phyloP scores from a whole-genome alignment of 768 basidiomycete species.

The Pleurotus eryngii region DNA sequence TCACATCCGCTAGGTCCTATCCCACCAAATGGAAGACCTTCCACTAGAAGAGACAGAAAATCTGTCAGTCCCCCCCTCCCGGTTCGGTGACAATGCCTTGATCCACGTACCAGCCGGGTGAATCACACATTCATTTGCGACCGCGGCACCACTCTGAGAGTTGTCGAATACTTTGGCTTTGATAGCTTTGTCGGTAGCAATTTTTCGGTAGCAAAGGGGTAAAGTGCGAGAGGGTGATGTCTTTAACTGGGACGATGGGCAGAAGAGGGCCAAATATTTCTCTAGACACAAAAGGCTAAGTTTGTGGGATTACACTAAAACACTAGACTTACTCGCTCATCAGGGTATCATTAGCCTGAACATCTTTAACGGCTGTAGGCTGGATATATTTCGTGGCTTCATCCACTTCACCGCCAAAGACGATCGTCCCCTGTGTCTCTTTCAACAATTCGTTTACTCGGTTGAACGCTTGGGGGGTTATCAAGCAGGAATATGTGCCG shows the following conservation, averaged over 20 bases:
- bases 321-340: slow-evolving; percentile 64
- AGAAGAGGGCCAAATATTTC: slow-evolving; percentile 86
- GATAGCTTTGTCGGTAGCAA: slow-evolving; percentile 54
- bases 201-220: slow-evolving; percentile 66
- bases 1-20: slow-evolving; percentile 69
- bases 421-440: slow-evolving; percentile 61
- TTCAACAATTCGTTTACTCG: slow-evolving; percentile 64
- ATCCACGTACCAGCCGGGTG: slow-evolving; percentile 48
- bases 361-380: slow-evolving; percentile 68
- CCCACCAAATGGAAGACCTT: slow-evolving; percentile 74
- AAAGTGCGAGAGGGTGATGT: slow-evolving; percentile 67
- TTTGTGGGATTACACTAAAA: neutral
- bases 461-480: slow-evolving; percentile 48
- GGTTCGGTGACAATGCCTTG: no score
- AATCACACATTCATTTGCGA: slow-evolving; percentile 68
- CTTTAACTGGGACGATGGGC: slow-evolving; percentile 66
- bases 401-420: slow-evolving; percentile 61
- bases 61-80: no score
- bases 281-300: slow-evolving; percentile 28
- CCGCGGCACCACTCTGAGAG: slow-evolving; percentile 68
- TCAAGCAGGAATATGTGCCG: slow-evolving; percentile 47
- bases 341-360: slow-evolving; percentile 60
- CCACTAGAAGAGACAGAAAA: slow-evolving; percentile 27
- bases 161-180: slow-evolving; percentile 67
- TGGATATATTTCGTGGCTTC: slow-evolving; percentile 59